phyloP scores from a whole-genome alignment of 345 rosid species.

The Salix viminalis region DNA sequence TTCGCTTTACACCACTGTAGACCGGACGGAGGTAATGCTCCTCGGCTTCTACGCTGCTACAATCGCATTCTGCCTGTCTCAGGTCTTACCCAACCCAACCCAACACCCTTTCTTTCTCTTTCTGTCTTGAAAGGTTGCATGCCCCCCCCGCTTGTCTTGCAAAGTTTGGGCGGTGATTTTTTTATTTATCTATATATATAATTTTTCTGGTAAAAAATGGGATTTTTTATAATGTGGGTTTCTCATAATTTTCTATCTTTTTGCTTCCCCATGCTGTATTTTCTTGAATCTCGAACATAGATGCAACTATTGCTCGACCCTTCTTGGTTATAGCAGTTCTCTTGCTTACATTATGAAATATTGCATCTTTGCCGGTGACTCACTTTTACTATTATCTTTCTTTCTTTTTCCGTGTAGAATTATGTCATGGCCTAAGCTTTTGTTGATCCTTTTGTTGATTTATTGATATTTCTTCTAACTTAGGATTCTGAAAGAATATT shows the following conservation, averaged over 20 bases:
- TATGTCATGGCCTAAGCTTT: not conserved
- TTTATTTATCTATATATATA: not conserved
- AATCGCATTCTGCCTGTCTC: not conserved
- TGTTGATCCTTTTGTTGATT: not conserved
- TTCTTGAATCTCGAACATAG: not conserved
- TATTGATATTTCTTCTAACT: not conserved
- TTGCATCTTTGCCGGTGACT: not conserved
- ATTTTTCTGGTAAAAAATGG: not conserved
- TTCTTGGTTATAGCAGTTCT: not conserved
- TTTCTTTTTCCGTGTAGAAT: not conserved
- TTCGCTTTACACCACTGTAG: conserved; percentile 3
- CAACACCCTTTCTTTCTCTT: not conserved
- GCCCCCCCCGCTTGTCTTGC: not conserved
- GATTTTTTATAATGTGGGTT: not conserved
- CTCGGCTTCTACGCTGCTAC: conserved; percentile 18
- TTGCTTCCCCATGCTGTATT: not conserved
- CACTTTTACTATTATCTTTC: not conserved
- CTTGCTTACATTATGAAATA: not conserved
- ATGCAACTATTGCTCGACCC: not conserved
- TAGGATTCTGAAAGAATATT: not conserved
- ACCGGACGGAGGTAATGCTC: conserved; percentile 9
- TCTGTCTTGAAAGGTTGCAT: not conserved
- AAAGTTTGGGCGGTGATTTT: not conserved
- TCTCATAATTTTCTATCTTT: not conserved
- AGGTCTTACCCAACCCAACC: not conserved